These are phyloP conservation scores for Aspergillus wentii DNA, from an alignment of 495 filamentous ascomycete genomes.

Conservation along the genomic window DNA sequence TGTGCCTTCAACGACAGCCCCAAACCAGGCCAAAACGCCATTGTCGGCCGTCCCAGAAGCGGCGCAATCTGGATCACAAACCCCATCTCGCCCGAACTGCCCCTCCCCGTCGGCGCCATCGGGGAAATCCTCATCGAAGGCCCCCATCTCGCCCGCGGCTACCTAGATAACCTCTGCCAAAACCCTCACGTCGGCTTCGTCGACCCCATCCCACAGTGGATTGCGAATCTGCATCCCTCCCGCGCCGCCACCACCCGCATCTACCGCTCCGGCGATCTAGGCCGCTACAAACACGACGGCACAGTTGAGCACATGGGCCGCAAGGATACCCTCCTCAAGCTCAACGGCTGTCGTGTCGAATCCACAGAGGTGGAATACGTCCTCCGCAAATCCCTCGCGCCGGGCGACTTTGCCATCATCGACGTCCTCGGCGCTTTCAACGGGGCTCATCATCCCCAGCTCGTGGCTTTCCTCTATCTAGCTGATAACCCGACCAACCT, in stretches of 20 bases:
- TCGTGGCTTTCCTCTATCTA: slow-evolving; percentile 18
- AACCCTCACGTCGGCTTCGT: slow-evolving; percentile 16
- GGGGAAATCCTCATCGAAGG: slow-evolving; percentile 61
- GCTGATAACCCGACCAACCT: slow-evolving; percentile 13
- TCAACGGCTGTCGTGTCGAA: slow-evolving; percentile 73
- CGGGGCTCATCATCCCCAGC: slow-evolving; percentile 15
- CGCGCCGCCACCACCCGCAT: slow-evolving; percentile 10
- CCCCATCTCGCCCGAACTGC: slow-evolving; percentile 35
- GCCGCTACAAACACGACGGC: slow-evolving; percentile 63
- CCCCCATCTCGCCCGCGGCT: slow-evolving; percentile 46
- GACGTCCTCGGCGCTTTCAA: slow-evolving; percentile 20
- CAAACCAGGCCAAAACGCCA: slow-evolving; percentile 3
- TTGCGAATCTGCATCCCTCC: slow-evolving; percentile 7
- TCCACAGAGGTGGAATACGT: slow-evolving; percentile 60
- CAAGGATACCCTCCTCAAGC: slow-evolving; percentile 75
- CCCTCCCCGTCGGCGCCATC: slow-evolving; percentile 47
- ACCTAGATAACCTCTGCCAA: slow-evolving; percentile 34
- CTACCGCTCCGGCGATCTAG: slow-evolving; percentile 79
- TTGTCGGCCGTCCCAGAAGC: slow-evolving; percentile 16
- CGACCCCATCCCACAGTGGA: slow-evolving; percentile 7
- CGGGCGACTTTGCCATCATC: slow-evolving; percentile 15
- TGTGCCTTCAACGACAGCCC: slow-evolving; percentile 18
- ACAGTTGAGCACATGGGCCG: slow-evolving; percentile 71
- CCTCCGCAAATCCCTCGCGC: slow-evolving; percentile 7
- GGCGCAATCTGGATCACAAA: slow-evolving; percentile 49